These are phyloP conservation scores for Lentinula guzmanii DNA, from an alignment of 768 basidiomycete genomes.

Conservation along the genomic window DNA sequence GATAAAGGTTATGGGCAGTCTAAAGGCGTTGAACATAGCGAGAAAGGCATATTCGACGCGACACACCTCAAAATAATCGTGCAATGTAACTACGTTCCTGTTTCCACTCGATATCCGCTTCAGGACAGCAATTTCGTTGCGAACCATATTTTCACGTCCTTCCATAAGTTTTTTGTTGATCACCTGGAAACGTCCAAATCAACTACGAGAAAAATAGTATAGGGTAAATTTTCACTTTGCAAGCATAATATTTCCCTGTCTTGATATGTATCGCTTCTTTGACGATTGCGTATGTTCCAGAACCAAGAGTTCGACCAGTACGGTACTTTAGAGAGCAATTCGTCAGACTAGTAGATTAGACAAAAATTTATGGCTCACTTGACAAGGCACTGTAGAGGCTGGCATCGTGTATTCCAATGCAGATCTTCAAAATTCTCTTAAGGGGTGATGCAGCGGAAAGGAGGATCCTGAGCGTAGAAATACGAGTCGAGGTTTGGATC, in stretches of 20 bases:
- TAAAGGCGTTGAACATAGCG: conserved; percentile 18
- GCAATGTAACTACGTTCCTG: conserved; percentile 84
- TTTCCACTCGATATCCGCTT: conserved; percentile 92
- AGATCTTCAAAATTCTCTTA: background rate
- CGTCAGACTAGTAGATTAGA: too few relatives aligned
- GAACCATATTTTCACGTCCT: conserved; percentile 96
- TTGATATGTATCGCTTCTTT: conserved; percentile 94
- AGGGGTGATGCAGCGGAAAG: background rate
- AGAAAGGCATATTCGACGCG: background rate
- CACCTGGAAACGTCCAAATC: conserved; percentile 33
- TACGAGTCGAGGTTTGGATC: background rate
- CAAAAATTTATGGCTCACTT: background rate
- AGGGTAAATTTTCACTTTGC: conserved; percentile 42
- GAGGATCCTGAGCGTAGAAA: background rate
- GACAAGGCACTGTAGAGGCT: background rate
- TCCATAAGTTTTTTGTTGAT: conserved; percentile 99
- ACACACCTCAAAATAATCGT: conserved; percentile 91
- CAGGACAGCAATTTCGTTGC: conserved; percentile 94
- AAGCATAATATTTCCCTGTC: conserved; percentile 90
- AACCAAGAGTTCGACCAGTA: conserved; percentile 83
- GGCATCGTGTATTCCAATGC: background rate
- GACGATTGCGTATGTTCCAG: conserved; percentile 92
- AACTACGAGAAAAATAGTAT: background rate
- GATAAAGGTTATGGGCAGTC: conserved; percentile 91
- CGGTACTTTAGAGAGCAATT: conserved; percentile 50